Base-by-base conservation (phyloP, 305 asterid genomes). In the Caryopteris hybrid region DNA sequence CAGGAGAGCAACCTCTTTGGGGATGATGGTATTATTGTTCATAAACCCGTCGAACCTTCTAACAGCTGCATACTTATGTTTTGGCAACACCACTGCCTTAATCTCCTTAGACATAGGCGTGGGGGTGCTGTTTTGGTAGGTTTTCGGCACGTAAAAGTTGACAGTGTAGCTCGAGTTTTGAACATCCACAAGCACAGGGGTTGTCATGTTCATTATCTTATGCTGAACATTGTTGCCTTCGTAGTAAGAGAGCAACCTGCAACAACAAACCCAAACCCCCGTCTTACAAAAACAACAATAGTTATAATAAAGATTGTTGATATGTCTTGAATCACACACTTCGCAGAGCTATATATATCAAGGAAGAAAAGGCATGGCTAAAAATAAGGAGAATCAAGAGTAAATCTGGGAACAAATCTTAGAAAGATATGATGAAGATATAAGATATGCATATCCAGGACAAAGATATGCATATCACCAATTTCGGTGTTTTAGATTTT, bases 171-270 rank as follows among this genome's bases (percentile, higher is more conserved):
- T 12, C 11, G 74, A 63, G 52, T 54, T 33, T 3, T 50, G 47
- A n/a, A 76, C 36, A 20, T 71, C 73, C 4, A 81, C 39, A 1
- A 69, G 51, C 10, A 70, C 66, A 0, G 81, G 86, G 1, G 72
- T n/a, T 10, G 86, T 78, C 74, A 76, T 66, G n/a, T 56, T 9
- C 13, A 78, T 2, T 7, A 25, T 63, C 48, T 8, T 21, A 0
- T 20, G 17, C 10, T 64, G 42, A 0, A 0, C 4, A 48, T 81
- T 78, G 20, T 50, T 51, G 39, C 80, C 80, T 0, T 36, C 4
- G 50, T 14, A 57, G 64, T 78, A 81, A 18, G 0, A 5, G 0
- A 42, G 67, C 12, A 78, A 23, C 12, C 86, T 81, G 80, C n/a
- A n/a, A n/a, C 48, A 18, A 48, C n/a, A n/a, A n/a, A n/a, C n/a